phyloP scores from a whole-genome alignment of 192 early-diverging fungal genomes.

The Coemansia sp. region DNA sequence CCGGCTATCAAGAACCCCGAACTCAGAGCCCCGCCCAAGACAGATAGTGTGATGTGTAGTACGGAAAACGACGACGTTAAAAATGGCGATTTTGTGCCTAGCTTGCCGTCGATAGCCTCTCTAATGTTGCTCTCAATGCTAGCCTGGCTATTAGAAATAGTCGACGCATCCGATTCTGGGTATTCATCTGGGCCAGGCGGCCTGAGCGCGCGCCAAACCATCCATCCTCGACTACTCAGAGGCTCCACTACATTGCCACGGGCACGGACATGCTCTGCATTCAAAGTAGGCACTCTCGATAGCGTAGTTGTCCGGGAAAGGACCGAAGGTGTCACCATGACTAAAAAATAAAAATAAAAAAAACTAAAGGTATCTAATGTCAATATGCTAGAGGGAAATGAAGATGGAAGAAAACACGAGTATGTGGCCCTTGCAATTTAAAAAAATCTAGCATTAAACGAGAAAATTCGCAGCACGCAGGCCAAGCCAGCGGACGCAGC shows the following conservation, averaged over 20 bases:
- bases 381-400: background rate
- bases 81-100: background rate
- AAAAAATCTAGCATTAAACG: background rate
- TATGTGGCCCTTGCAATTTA: background rate
- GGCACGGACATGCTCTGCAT: background rate
- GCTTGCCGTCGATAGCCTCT: background rate
- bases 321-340: background rate
- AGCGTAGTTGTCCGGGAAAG: background rate
- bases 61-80: background rate
- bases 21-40: constrained; percentile 19
- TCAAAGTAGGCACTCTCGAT: background rate
- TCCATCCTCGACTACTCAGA: background rate
- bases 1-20: constrained; percentile 19
- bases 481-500: background rate
- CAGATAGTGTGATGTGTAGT: background rate
- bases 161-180: background rate
- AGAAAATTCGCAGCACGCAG: background rate
- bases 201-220: background rate
- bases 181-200: background rate
- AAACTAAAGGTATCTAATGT: background rate
- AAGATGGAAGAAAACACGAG: background rate
- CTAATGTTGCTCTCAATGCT: background rate
- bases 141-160: background rate
- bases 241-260: background rate
- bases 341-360: background rate